Base-by-base conservation (phyloP, 2,329 filamentous ascomycete genomes). In the Aspergillus ruber region DNA sequence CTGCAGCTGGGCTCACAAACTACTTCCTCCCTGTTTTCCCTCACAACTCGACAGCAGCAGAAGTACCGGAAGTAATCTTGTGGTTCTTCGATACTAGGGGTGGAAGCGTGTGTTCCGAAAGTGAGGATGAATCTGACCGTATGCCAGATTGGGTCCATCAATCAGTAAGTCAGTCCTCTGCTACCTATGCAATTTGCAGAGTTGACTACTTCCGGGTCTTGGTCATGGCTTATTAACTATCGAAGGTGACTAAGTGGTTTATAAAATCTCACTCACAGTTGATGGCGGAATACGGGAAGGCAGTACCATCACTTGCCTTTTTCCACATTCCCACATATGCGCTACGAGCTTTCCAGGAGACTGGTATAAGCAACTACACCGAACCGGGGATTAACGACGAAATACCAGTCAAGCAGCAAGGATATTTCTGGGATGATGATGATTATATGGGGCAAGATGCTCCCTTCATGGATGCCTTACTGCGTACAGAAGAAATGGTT, bases 11-110 rank as follows among this genome's bases (percentile, higher is more conserved):
- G 2, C 63, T 77, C 1, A 75, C 74, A 8, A 82, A 82, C 52
- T 82, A 81, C 58, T 80, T 75, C 48, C 56, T 81, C 6, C 72
- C 72, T 0, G 63, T 82, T 2, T 80, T 76, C 55, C 60, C 66
- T 9, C 50, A 59, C 43, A 77, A 76, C 56, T 71, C 74, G 49
- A 46, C 56, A 4, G 9, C 25, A 27, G 55, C 59, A 13, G 47
- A 49, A 9, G 43, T 41, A 1, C 76, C 79, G 6, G 55, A 58
- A 6, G 56, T 74, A 6, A 57, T 88, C 0, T 69, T 89, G 1
- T 89, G 84, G 82, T 88, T 88, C 67, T 87, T 89, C 56, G 85
- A 88, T 57, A 79, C 74, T 47, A 73, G 78, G 13, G 83, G 83
- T 32, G 82, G 82, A 6, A 70, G 71, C 6, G 13, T 25, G 1